phyloP scores from a whole-genome alignment of 2,329 filamentous ascomycete species.

The Penicillium sp. region DNA sequence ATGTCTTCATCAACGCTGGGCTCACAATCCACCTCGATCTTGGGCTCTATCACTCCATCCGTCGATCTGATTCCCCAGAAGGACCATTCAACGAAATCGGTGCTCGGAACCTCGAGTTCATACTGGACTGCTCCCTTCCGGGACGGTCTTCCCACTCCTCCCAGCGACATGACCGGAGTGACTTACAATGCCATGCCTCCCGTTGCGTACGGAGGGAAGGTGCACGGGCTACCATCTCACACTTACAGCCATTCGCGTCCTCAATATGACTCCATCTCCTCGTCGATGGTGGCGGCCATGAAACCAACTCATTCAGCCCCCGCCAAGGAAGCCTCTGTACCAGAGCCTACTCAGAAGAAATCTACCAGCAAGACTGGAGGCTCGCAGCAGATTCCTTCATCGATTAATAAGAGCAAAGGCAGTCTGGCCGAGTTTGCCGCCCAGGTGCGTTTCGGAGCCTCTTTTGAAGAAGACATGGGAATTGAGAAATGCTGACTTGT shows the following conservation, averaged over 20 bases:
- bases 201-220: conserved; percentile 30
- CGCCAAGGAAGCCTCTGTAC: conserved; percentile 18
- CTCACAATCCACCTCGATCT: conserved; percentile 25
- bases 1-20: conserved; percentile 32
- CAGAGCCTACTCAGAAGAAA: conserved; percentile 26
- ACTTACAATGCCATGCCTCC: conserved; percentile 32
- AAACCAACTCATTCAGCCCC: conserved; percentile 23
- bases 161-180: conserved; percentile 40
- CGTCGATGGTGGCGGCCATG: conserved; percentile 18
- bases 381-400: conserved; percentile 60
- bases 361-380: conserved; percentile 35
- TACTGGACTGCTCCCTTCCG: conserved; percentile 35
- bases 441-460: conserved; percentile 52
- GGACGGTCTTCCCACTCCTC: conserved; percentile 40
- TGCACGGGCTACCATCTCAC: conserved; percentile 23
- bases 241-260: conserved; percentile 23
- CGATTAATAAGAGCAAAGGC: conserved; percentile 69
- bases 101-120: conserved; percentile 17
- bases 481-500: neutral
- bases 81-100: conserved; percentile 12
- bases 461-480: neutral
- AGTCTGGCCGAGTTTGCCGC: conserved; percentile 78
- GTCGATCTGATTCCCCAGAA: conserved; percentile 19
- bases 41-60: conserved; percentile 25
- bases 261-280: conserved; percentile 19